Percentiles rank a stretch among this genome's conserved stretches.
phyloP scores from a whole-genome alignment of 345 rosid species.

The Rubroshorea leprosula region DNA sequence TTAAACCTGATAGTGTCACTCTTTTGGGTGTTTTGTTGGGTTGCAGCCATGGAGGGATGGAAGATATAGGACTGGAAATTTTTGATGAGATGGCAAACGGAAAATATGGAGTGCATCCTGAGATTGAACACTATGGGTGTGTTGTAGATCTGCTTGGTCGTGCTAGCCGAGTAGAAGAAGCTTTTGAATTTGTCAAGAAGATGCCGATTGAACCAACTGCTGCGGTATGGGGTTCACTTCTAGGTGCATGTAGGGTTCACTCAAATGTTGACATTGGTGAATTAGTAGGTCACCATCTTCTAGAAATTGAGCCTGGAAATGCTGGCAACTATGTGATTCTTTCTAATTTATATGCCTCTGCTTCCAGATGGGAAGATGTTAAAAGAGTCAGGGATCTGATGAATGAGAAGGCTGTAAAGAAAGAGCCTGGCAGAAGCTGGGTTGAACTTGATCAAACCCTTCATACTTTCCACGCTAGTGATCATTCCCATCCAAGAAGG shows the following conservation, averaged over 20 bases:
- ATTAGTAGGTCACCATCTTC: slow-evolving; percentile 45
- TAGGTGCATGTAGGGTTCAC: slow-evolving; percentile 88
- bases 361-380: slow-evolving; percentile 86
- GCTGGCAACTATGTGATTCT: slow-evolving; percentile 80
- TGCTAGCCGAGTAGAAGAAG: slow-evolving; percentile 68
- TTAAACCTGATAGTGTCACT: slow-evolving; percentile 64
- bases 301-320: slow-evolving; percentile 78
- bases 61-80: slow-evolving; percentile 56
- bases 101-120: slow-evolving; percentile 43
- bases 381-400: slow-evolving; percentile 55
- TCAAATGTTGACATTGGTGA: slow-evolving; percentile 58
- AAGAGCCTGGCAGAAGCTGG: slow-evolving; percentile 93
- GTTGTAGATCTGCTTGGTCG: slow-evolving; percentile 88
- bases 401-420: slow-evolving; percentile 59
- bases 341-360: slow-evolving; percentile 76
- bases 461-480: slow-evolving; percentile 75
- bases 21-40: slow-evolving; percentile 80
- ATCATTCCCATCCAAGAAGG: slow-evolving; percentile 74
- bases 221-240: slow-evolving; percentile 75
- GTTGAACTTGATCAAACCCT: slow-evolving; percentile 63
- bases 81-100: slow-evolving; percentile 50
- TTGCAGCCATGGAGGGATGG: slow-evolving; percentile 90
- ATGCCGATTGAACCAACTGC: slow-evolving; percentile 80
- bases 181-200: slow-evolving; percentile 43
- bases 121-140: slow-evolving; percentile 78